These are phyloP conservation scores for Takakia lepidozioides DNA, from an alignment of 225 moss, liverwort and hornwort species.

Conservation along the genomic window DNA sequence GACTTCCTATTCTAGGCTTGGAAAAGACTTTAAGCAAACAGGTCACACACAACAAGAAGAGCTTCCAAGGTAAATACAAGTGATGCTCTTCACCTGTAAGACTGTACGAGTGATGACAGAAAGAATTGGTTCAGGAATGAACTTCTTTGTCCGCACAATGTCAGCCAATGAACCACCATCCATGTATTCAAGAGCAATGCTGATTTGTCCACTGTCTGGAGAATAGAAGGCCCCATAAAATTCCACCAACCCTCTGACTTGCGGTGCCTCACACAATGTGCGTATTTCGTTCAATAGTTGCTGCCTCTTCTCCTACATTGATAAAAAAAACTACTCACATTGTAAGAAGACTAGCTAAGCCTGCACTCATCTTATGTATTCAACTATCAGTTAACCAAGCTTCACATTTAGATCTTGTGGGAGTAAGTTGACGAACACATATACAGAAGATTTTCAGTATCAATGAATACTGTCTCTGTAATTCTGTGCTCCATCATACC, in stretches of 20 bases:
- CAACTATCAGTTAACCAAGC: too few species aligned
- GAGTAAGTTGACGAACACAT: too few species aligned
- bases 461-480: too few species aligned
- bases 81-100: conserved; percentile 44
- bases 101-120: conserved; percentile 96
- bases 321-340: neutral
- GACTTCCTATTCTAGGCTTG: too few species aligned
- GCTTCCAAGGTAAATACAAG: too few species aligned
- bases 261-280: conserved; percentile 93
- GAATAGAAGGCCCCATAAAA: conserved; percentile 99
- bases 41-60: too few species aligned
- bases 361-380: too few species aligned
- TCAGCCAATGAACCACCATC: conserved; percentile 98
- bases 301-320: conserved; percentile 90
- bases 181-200: conserved; percentile 99
- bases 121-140: conserved; percentile 94
- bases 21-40: too few species aligned
- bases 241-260: conserved; percentile 85
- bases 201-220: conserved; percentile 97
- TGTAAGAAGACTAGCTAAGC: neutral
- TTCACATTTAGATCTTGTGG: too few species aligned
- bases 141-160: conserved; percentile 91
- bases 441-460: too few species aligned
- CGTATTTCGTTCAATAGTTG: conserved; percentile 98
- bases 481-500: too few species aligned